These are phyloP conservation scores for Yamadazyma laniorum DNA, from an alignment of 805 yeast genomes.

Conservation along the genomic window DNA sequence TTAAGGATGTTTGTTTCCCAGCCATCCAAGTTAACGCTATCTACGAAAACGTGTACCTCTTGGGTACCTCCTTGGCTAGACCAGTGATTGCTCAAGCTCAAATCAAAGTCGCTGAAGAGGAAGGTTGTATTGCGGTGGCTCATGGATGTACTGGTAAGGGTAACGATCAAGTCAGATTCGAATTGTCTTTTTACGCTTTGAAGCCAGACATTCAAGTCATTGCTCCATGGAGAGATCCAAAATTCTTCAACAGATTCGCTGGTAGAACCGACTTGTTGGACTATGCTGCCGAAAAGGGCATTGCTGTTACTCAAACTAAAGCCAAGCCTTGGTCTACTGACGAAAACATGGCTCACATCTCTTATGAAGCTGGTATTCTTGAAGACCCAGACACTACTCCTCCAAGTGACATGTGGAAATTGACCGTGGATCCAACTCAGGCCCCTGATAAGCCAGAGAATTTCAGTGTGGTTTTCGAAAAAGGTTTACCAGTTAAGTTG, in stretches of 20 bases:
- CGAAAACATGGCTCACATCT: constrained; percentile 98
- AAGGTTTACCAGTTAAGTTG: constrained; percentile 87
- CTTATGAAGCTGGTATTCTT: constrained; percentile 98
- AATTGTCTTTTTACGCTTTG: constrained; percentile 93
- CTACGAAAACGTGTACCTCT: constrained; percentile 93
- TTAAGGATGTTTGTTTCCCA: constrained; percentile 91
- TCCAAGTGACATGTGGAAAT: constrained; percentile 99
- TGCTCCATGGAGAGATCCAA: constrained; percentile 99
- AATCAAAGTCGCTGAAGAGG: constrained; percentile 92
- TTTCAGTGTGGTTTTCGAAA: constrained; percentile 73
- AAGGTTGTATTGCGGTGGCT: constrained; percentile 97
- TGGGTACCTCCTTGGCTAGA: constrained; percentile 98
- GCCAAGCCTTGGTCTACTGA: constrained; percentile 99
- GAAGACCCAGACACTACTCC: constrained; percentile 99
- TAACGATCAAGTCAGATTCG: constrained; percentile 98
- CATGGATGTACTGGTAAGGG: constrained; percentile 99
- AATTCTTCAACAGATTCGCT: constrained; percentile 89
- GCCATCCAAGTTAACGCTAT: constrained; percentile 97
- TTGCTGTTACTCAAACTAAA: constrained; percentile 95
- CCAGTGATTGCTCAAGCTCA: constrained; percentile 99
- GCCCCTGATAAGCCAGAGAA: constrained; percentile 95
- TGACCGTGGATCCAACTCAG: constrained; percentile 91
- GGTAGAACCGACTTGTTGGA: constrained; percentile 96
- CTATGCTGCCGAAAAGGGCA: constrained; percentile 87
- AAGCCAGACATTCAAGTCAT: constrained; percentile 96